These are phyloP conservation scores for Eleusine coracana DNA, from an alignment of 176 grass and related monocot species.

Conservation along the genomic window DNA sequence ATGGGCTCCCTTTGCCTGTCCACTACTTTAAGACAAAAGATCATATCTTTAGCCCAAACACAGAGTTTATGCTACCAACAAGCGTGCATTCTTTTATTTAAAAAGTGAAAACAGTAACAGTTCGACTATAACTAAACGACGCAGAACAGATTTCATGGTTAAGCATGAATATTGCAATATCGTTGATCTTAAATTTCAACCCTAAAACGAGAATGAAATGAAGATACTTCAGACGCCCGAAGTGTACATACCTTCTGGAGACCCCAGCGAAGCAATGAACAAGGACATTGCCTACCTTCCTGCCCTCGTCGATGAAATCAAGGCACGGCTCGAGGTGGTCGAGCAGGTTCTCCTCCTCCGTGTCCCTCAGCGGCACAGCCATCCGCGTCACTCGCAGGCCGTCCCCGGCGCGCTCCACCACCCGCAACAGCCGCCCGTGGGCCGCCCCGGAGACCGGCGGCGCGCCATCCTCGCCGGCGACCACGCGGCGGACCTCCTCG, in stretches of 20 bases:
- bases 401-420: slow-evolving; percentile 70
- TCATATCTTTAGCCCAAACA: neutral
- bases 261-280: slow-evolving; percentile 93
- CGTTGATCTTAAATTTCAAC: neutral
- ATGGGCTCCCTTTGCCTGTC: neutral
- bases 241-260: slow-evolving; percentile 64
- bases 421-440: slow-evolving; percentile 45
- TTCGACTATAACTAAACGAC: neutral
- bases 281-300: slow-evolving; percentile 61
- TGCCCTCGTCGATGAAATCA: slow-evolving; percentile 73
- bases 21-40: neutral
- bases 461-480: slow-evolving; percentile 48
- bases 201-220: neutral
- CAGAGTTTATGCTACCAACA: neutral
- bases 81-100: neutral
- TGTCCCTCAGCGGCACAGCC: slow-evolving; percentile 81
- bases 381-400: slow-evolving; percentile 70
- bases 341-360: slow-evolving; percentile 83
- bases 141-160: neutral
- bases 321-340: slow-evolving; percentile 75
- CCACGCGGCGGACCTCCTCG: slow-evolving; percentile 60
- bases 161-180: neutral
- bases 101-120: neutral
- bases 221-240: neutral
- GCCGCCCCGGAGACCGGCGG: slow-evolving; percentile 42